phyloP scores from a whole-genome alignment of 768 basidiomycete species.

The Nevesoporus exiguus region DNA sequence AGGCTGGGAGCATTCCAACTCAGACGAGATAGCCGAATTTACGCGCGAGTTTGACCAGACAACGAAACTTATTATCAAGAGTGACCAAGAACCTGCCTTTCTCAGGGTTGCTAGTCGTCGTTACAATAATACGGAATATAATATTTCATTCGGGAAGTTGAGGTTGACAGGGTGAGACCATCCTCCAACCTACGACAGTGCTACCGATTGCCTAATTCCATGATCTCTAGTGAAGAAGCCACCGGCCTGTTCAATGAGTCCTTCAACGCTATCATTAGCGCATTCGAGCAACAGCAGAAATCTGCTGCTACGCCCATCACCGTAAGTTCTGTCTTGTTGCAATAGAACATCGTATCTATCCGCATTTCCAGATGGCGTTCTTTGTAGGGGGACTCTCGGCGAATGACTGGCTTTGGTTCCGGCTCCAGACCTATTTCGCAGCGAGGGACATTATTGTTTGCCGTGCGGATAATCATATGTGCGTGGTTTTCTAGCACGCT shows the following conservation, averaged over 20 bases:
- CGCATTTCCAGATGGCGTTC: slow-evolving; percentile 7
- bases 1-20: not conserved
- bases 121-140: not conserved
- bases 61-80: too few relatives aligned
- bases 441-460: not conserved
- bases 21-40: not conserved
- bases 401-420: not conserved
- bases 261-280: slow-evolving; percentile 3
- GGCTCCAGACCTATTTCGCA: slow-evolving; percentile 9
- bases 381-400: slow-evolving; percentile 12
- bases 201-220: not conserved
- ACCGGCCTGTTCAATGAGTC: slow-evolving; percentile 10
- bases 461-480: not conserved
- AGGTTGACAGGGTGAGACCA: slow-evolving; percentile 11
- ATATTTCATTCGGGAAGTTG: slow-evolving; percentile 5
- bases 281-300: slow-evolving; percentile 12
- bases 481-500: not conserved
- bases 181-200: not conserved
- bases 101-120: slow-evolving; percentile 7
- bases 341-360: not conserved
- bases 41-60: slow-evolving; percentile 1
- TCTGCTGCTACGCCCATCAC: not conserved
- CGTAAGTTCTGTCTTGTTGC: not conserved
- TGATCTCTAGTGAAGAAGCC: slow-evolving; percentile 8
- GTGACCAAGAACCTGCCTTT: too few relatives aligned